These are phyloP conservation scores for Diaporthe capsici DNA, from an alignment of 2,329 filamentous ascomycete species.

Conservation along the genomic window DNA sequence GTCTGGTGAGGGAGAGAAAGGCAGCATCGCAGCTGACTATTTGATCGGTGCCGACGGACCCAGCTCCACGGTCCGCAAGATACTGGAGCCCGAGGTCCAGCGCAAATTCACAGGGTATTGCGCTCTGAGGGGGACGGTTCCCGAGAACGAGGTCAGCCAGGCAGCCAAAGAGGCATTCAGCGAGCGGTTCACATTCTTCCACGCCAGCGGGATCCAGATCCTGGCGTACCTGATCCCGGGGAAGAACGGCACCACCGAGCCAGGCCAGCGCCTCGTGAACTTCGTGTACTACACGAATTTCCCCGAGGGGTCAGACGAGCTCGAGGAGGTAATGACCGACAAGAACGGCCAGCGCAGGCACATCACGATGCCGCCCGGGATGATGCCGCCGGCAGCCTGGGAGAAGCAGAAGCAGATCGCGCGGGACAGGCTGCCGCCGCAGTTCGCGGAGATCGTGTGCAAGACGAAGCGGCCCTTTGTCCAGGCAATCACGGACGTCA, in stretches of 20 bases:
- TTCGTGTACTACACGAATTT: constrained; percentile 62
- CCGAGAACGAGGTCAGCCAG: not conserved
- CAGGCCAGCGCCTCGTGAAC: constrained; percentile 57
- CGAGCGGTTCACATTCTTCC: constrained; percentile 41
- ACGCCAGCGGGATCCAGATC: constrained; percentile 55
- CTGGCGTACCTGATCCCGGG: constrained; percentile 58
- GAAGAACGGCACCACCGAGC: constrained; percentile 50
- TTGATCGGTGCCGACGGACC: not conserved
- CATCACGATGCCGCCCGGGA: not conserved
- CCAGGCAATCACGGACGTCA: not conserved
- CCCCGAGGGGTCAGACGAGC: constrained; percentile 44
- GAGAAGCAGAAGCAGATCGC: not conserved
- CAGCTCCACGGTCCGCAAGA: not conserved
- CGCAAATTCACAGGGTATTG: not conserved
- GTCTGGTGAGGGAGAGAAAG: not conserved
- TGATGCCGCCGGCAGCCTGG: not conserved
- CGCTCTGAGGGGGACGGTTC: not conserved
- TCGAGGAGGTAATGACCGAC: constrained; percentile 54
- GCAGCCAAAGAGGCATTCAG: not conserved
- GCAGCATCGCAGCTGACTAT: not conserved
- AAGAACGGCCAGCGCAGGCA: constrained; percentile 17
- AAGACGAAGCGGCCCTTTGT: not conserved
- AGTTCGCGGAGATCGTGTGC: not conserved
- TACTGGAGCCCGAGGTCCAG: not conserved
- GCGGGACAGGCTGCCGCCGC: not conserved